Evolutionary conservation across 2,329 filamentous ascomycete species (phyloP).

Genomic region (Monosporascus sp.): DNA sequence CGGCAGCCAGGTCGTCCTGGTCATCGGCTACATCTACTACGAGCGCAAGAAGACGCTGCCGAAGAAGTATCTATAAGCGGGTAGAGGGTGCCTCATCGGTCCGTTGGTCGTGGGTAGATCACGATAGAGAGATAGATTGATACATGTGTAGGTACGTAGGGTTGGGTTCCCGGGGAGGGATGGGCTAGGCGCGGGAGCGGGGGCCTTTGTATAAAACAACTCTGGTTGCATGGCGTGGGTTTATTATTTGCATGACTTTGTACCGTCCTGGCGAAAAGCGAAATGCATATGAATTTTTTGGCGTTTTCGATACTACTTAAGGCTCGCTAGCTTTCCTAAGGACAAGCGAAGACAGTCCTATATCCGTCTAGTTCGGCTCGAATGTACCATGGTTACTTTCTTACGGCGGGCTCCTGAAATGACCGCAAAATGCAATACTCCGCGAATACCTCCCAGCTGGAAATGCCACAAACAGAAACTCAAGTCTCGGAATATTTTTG

Average conservation of each 20-base stretch:
- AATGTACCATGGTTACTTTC: too few relatives aligned
- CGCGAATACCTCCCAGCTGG: too few relatives aligned
- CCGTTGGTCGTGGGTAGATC: too few relatives aligned
- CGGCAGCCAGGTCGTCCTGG: conserved; percentile 67
- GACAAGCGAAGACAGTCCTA: too few relatives aligned
- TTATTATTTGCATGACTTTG: conserved; percentile 5
- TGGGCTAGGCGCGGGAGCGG: not conserved
- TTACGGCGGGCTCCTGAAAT: too few relatives aligned
- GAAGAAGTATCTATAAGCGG: conserved; percentile 82
- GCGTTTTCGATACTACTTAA: not conserved
- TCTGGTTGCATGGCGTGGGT: conserved; percentile 5
- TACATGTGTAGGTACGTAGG: too few relatives aligned
- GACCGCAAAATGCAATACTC: too few relatives aligned
- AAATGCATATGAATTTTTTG: not conserved
- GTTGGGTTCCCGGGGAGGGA: not conserved
- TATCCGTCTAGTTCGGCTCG: too few relatives aligned
- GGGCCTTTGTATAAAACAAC: conserved; percentile 14
- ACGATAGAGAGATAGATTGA: too few relatives aligned
- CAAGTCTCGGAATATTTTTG: too few relatives aligned
- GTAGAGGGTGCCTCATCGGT: not conserved
- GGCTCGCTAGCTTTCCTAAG: too few relatives aligned
- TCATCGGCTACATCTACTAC: conserved; percentile 67
- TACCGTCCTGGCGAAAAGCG: not conserved
- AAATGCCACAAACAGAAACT: too few relatives aligned
- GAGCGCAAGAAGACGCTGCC: conserved; percentile 74